These are phyloP conservation scores for Phyllosticta citribraziliensis DNA, from an alignment of 2,329 filamentous ascomycete species.

Conservation along the genomic window DNA sequence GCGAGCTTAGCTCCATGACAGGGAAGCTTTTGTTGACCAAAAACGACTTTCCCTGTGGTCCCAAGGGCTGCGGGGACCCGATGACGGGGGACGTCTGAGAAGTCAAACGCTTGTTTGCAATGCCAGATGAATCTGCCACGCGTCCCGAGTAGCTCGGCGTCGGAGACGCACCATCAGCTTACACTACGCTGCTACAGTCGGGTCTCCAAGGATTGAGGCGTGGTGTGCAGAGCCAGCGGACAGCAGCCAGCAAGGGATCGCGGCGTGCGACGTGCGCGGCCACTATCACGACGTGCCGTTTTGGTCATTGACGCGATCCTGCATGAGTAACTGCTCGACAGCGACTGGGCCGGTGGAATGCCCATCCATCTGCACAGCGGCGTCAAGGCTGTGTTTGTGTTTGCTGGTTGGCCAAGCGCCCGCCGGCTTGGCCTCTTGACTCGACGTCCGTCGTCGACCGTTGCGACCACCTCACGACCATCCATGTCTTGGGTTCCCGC, in stretches of 20 bases:
- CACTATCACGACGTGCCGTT: neutral
- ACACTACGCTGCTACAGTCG: constrained; percentile 6
- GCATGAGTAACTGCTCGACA: neutral
- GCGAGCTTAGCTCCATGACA: constrained; percentile 3
- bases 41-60: constrained; percentile 1
- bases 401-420: neutral
- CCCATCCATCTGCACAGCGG: neutral
- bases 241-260: neutral
- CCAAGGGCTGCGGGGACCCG: constrained; percentile 8
- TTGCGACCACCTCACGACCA: neutral
- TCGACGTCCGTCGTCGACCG: neutral
- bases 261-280: neutral
- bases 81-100: neutral
- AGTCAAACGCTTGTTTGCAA: constrained; percentile 2
- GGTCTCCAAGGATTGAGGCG: constrained; percentile 4
- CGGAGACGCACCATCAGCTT: constrained; percentile 9
- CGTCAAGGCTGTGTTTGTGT: neutral
- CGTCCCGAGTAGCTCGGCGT: constrained; percentile 6
- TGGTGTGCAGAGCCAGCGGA: neutral
- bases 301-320: neutral
- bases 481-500: neutral
- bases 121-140: neutral
- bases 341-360: neutral
- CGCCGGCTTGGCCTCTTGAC: neutral
- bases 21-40: neutral